Base-by-base conservation (phyloP, 257 asterid genomes). In the Catharanthus roseus region DNA sequence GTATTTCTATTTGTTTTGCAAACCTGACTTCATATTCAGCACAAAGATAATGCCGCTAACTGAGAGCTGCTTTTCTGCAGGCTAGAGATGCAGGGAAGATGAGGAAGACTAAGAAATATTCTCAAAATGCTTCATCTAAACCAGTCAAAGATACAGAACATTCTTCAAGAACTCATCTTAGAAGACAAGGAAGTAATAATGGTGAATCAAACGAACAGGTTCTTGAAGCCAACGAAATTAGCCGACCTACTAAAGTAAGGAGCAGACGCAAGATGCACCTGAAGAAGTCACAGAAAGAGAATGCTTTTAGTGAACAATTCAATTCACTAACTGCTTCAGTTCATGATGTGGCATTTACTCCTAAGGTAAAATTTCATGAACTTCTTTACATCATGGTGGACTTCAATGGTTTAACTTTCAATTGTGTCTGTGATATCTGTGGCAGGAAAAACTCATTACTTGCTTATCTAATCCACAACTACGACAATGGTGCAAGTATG, bases 401-500 rank as follows among this genome's bases (percentile, higher is more conserved):
- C 51, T 19, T 45, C 15, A 11, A 5, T 45, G 19, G 51, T 11
- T 42, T 12, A 45, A 12, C 19, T 45, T 11, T 10, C 13, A 44
- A 55, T 16, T 42, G 47, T 77, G 19, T 64, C 67, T 66, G 29
- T 75, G 42, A 33, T 58, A 26, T 42, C 21, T 54, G 54, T 53
- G 69, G 72, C 90, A 92, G 97, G 85, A 80, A 74, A 81, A 79
- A 71, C 80, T 86, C 61, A 81, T 86, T 57, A 83, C 82, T 79
- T 90, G 92, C 80, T 80, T 91, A 69, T 77, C 80, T 13, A 83
- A 86, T 77, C 82, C 74, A 41, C 87, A 72, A 23, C 77, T 88
- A 60, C 83, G 96, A 81, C 87, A 90, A 80, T 89, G 97, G 97
- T 91, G 96, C 77, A 82, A 78, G 44, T 89, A 83, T 76, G 97